These are phyloP conservation scores for Backusella macrospora DNA, from an alignment of 192 early-diverging fungal genomes.

Conservation along the genomic window DNA sequence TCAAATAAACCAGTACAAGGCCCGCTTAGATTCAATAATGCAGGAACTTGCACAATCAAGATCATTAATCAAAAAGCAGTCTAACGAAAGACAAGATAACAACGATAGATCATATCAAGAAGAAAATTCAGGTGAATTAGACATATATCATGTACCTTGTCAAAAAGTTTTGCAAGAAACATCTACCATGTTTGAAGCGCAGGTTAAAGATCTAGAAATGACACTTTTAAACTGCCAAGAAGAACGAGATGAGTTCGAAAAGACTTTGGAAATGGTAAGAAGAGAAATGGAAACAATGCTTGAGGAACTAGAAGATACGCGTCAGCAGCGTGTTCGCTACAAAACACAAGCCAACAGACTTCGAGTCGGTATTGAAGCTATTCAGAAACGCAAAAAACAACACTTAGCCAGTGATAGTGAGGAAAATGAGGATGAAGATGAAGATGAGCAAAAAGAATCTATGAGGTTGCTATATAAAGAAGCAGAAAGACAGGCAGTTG, in stretches of 20 bases:
- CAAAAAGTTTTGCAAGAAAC: neutral
- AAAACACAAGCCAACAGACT: constrained; percentile 20
- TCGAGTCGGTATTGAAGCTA: constrained; percentile 19
- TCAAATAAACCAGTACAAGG: neutral
- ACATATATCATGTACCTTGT: neutral
- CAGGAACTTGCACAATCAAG: constrained; percentile 2
- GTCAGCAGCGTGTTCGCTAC: constrained; percentile 3
- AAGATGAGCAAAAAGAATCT: neutral
- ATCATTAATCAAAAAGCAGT: neutral
- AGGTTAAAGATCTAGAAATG: neutral
- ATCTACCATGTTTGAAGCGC: neutral
- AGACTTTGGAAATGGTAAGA: constrained; percentile 14
- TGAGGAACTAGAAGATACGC: constrained; percentile 15
- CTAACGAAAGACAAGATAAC: neutral
- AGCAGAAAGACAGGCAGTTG: constrained; percentile 16
- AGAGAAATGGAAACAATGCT: constrained; percentile 21
- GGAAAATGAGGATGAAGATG: neutral
- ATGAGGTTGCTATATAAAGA: constrained; percentile 6
- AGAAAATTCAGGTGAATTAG: neutral
- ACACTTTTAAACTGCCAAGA: constrained; percentile 13
- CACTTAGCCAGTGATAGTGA: neutral
- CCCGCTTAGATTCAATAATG: neutral
- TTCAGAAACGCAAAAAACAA: constrained; percentile 9
- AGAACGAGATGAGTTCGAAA: constrained; percentile 13
- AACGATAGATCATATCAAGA: neutral